These are phyloP conservation scores for Fusarium scirpi DNA, from an alignment of 2,329 filamentous ascomycete genomes.

Conservation along the genomic window DNA sequence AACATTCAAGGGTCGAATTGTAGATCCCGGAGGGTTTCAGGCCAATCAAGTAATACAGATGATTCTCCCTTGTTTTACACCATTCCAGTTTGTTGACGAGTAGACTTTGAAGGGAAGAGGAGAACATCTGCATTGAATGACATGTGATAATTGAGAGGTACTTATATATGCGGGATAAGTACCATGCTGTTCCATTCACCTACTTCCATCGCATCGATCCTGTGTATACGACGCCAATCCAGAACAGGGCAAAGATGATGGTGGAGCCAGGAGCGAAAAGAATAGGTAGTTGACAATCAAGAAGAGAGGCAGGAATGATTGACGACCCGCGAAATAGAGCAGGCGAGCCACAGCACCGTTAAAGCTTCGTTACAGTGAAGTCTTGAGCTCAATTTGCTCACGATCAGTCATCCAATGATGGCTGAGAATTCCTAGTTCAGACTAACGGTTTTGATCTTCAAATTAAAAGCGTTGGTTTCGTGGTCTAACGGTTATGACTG, in stretches of 20 bases:
- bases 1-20: no score
- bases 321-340: neutral
- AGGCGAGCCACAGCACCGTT: no score
- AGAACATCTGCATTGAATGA: neutral
- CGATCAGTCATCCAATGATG: neutral
- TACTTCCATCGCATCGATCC: neutral
- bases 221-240: conserved; percentile 66
- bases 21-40: neutral
- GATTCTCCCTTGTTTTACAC: conserved; percentile 2
- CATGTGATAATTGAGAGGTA: neutral
- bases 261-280: conserved; percentile 72
- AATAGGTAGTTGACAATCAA: conserved; percentile 64
- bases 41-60: conserved; percentile 19
- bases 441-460: neutral
- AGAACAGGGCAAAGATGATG: conserved; percentile 74
- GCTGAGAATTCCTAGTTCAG: neutral
- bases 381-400: neutral
- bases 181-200: neutral
- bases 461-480: neutral
- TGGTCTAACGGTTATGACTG: neutral
- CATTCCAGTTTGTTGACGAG: neutral
- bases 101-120: neutral
- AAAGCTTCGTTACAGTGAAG: neutral
- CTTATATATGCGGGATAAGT: neutral
- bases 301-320: conserved; percentile 77